Conservation (phyloP, 495 filamentous ascomycete species). For the Opeltia flavorubescens region DNA sequence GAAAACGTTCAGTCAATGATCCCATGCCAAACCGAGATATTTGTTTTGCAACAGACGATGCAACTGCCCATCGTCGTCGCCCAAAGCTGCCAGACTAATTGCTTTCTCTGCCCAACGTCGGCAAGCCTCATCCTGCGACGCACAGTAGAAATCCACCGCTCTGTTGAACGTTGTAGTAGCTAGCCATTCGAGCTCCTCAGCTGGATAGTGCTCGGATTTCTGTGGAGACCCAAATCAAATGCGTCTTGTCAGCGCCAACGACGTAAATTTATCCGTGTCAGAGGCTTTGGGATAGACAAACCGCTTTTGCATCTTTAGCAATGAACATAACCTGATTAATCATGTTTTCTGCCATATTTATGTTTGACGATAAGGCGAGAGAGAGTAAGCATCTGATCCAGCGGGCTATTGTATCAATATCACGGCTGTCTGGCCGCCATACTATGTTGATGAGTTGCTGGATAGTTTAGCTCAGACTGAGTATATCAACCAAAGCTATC, state of each 20-base stretch:
- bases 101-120: constrained; percentile 54
- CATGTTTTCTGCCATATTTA: constrained; percentile 33
- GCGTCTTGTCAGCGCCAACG: background rate
- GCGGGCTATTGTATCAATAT: constrained; percentile 43
- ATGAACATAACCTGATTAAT: constrained; percentile 40
- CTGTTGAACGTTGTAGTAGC: constrained; percentile 61
- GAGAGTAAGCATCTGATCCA: constrained; percentile 64
- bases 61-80: constrained; percentile 35
- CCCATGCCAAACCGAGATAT: constrained; percentile 35
- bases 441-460: constrained; percentile 49
- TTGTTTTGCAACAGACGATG: constrained; percentile 39
- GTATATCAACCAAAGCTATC: background rate
- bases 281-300: background rate
- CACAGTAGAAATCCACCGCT: constrained; percentile 56
- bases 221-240: background rate
- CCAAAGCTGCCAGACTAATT: constrained; percentile 43
- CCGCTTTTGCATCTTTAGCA: constrained; percentile 24
- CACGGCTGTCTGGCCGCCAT: constrained; percentile 36
- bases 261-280: background rate
- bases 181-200: constrained; percentile 65
- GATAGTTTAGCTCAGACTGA: background rate
- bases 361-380: constrained; percentile 34
- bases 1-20: constrained; percentile 6
- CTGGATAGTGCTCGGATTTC: constrained; percentile 41
- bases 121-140: constrained; percentile 38